phyloP scores from a whole-genome alignment of 2,329 filamentous ascomycete species.

The Penicillium decumbens region DNA sequence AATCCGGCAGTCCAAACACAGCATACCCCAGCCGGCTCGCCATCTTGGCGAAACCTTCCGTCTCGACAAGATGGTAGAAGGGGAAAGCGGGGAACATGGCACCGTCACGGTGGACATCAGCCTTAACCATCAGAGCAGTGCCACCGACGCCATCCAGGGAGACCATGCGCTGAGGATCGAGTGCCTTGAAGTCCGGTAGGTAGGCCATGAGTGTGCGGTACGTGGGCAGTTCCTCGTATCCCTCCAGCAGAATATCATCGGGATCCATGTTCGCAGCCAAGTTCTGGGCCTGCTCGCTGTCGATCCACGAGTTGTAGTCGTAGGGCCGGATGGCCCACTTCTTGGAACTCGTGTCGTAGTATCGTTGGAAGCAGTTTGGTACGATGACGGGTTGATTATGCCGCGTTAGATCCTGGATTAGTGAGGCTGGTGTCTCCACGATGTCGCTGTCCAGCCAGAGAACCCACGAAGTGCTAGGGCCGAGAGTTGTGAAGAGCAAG shows the following conservation, averaged over 20 bases:
- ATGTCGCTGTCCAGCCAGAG: conserved; percentile 94
- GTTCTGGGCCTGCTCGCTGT: conserved; percentile 72
- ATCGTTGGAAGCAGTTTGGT: conserved; percentile 93
- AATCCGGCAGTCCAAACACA: conserved; percentile 86
- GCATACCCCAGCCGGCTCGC: conserved; percentile 81
- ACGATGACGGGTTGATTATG: conserved; percentile 90
- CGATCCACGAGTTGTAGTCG: conserved; percentile 97
- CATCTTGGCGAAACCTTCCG: conserved; percentile 98
- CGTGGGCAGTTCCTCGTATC: conserved; percentile 87
- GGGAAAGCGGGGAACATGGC: conserved; percentile 97
- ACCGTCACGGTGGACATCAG: conserved; percentile 91
- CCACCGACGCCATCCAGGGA: conserved; percentile 89
- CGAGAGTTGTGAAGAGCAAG: conserved; percentile 88
- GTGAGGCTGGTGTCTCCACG: conserved; percentile 72
- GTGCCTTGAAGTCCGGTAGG: conserved; percentile 55
- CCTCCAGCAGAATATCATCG: conserved; percentile 90
- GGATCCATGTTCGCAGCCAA: conserved; percentile 75
- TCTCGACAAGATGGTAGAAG: conserved; percentile 96
- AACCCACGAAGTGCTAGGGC: conserved; percentile 89
- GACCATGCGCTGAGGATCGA: conserved; percentile 60
- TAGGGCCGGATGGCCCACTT: conserved; percentile 75
- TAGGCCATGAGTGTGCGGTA: conserved; percentile 89
- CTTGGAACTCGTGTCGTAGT: conserved; percentile 66
- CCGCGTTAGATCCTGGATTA: conserved; percentile 86
- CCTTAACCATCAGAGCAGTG: conserved; percentile 87